Percentiles rank a stretch among this genome's conserved stretches.
Evolutionary conservation across 2,329 filamentous ascomycete genomes (phyloP).

Genomic region (Cladorrhinum sp.): DNA sequence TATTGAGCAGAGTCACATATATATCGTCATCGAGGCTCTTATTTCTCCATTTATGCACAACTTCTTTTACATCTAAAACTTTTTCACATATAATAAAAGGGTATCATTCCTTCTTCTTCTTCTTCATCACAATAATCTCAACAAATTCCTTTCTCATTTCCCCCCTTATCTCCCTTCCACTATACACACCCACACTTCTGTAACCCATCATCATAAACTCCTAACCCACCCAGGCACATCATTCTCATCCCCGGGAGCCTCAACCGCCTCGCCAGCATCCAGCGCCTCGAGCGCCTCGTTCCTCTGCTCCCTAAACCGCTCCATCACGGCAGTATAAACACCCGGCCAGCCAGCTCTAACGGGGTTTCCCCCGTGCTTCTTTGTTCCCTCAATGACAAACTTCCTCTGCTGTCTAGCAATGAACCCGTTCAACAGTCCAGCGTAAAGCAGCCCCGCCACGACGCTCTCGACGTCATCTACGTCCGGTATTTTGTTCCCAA

Average conservation of each 20-base stretch:
- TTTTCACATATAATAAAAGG: no score
- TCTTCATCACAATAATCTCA: no score
- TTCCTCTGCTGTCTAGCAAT: constrained; percentile 72
- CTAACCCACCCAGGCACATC: constrained; percentile 35
- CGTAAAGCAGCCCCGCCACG: constrained; percentile 71
- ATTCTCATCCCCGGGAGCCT: constrained; percentile 27
- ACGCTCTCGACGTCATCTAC: constrained; percentile 71
- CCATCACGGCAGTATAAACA: constrained; percentile 66
- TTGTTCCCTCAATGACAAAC: constrained; percentile 79
- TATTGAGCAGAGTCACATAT: no score
- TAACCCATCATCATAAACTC: constrained; percentile 14
- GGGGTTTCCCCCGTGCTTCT: constrained; percentile 57
- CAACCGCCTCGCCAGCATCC: constrained; percentile 24
- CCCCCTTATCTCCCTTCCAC: no score
- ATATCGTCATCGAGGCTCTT: no score
- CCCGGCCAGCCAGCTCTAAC: constrained; percentile 72
- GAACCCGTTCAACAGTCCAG: constrained; percentile 80
- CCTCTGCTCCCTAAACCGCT: constrained; percentile 58
- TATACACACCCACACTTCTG: no score
- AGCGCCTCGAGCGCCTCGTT: constrained; percentile 72
- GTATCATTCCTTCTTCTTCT: no score
- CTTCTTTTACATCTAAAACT: no score
- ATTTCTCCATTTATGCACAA: no score
- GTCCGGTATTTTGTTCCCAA: constrained; percentile 59
- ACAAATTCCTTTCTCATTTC: no score